Conservation (phyloP, 1,284 basidiomycete species). For the Puccinia triticina region DNA sequence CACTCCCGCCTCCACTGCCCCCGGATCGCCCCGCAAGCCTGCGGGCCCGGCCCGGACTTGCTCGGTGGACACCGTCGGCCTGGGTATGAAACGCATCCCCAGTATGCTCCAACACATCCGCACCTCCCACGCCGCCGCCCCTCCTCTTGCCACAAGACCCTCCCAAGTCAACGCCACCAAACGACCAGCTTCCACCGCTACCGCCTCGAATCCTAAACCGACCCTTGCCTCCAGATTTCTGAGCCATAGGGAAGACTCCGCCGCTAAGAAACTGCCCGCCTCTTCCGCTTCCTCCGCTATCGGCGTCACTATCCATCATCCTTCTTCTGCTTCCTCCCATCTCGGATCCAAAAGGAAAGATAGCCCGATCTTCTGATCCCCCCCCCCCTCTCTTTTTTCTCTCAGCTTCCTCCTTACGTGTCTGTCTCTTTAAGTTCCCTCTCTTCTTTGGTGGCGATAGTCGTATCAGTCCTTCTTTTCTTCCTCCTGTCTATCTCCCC, state of each 20-base stretch:
- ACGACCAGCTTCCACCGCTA: neutral
- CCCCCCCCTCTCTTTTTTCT: neutral
- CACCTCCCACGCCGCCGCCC: constrained; percentile 4
- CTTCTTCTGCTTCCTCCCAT: neutral
- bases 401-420: neutral
- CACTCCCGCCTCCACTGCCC: neutral
- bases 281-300: neutral
- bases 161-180: neutral
- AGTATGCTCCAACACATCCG: constrained; percentile 43
- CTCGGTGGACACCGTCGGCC: neutral
- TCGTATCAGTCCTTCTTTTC: no score
- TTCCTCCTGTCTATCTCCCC: no score
- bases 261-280: neutral
- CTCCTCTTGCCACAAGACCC: constrained; percentile 28
- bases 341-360: constrained; percentile 33
- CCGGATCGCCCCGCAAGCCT: constrained; percentile 56
- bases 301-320: neutral
- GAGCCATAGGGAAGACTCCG: constrained; percentile 18
- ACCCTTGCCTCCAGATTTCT: constrained; percentile 17
- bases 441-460: no score
- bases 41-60: constrained; percentile 52
- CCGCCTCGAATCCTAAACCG: neutral
- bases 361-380: constrained; percentile 19
- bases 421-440: no score
- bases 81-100: constrained; percentile 31